Percentiles rank a stretch among this genome's conserved stretches.
Evolutionary conservation across 352 stramenopile genomes (phyloP).

Genomic region (Blastocystis sp.): DNA sequence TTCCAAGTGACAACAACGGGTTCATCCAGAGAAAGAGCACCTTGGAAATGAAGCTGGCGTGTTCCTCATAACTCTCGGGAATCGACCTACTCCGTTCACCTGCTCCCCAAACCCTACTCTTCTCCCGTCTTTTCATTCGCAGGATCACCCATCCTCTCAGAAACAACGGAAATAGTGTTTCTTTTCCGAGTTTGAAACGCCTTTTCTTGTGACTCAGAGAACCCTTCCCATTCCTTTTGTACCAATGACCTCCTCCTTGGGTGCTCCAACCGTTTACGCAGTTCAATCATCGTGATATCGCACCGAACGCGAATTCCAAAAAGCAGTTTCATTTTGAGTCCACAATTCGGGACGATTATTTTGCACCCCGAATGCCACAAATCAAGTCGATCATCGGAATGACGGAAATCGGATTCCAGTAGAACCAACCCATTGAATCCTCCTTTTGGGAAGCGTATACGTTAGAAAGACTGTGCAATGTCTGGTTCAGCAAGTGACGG

Average conservation of each 20-base stretch:
- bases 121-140: background rate
- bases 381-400: no score
- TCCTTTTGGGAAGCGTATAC: background rate
- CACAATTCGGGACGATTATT: no score
- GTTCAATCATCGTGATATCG: no score
- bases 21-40: slow-evolving; percentile 76
- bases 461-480: background rate
- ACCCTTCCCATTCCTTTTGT: background rate
- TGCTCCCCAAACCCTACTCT: background rate
- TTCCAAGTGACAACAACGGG: slow-evolving; percentile 72
- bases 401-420: background rate
- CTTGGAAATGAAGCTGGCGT: slow-evolving; percentile 59
- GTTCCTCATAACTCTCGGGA: slow-evolving; percentile 58
- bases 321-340: no score
- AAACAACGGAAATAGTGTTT: background rate
- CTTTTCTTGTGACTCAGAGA: no score
- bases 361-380: no score
- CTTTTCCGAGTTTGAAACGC: background rate
- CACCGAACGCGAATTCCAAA: no score
- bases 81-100: background rate
- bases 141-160: background rate
- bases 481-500: background rate
- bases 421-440: background rate
- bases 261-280: no score
- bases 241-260: background rate